These are phyloP conservation scores for Sextonia rubra DNA, from an alignment of 164 flowering plant species.

Conservation along the genomic window DNA sequence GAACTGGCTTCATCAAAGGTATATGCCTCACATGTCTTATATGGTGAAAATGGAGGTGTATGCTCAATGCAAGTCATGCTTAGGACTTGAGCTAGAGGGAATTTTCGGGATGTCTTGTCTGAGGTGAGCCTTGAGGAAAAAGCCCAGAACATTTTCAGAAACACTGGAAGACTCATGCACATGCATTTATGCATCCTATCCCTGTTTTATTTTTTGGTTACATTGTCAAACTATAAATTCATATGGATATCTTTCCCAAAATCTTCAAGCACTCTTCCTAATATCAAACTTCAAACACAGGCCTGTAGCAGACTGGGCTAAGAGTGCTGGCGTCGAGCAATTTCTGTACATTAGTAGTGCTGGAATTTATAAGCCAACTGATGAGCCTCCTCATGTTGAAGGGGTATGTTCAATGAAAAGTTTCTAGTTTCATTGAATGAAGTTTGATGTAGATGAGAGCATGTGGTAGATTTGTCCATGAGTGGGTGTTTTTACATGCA, in stretches of 20 bases:
- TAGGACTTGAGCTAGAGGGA: too few species aligned
- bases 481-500: too few species aligned
- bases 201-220: background rate
- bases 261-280: constrained; percentile 4
- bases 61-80: too few species aligned
- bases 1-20: too few species aligned
- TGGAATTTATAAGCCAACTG: constrained; percentile 87
- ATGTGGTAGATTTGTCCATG: too few species aligned
- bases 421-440: background rate
- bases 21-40: too few species aligned
- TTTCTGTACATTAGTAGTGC: constrained; percentile 96
- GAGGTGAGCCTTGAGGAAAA: too few species aligned
- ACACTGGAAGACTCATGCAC: too few species aligned
- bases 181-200: background rate
- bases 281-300: constrained; percentile 28
- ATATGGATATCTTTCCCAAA: background rate
- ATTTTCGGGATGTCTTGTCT: too few species aligned
- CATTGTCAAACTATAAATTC: background rate
- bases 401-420: constrained; percentile 48
- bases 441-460: background rate
- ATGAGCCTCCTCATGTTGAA: constrained; percentile 98
- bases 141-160: too few species aligned
- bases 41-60: too few species aligned
- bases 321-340: constrained; percentile 73
- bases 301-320: constrained; percentile 97